Evolutionary conservation across 225 moss, liverwort and hornwort genomes (phyloP), one percentile per base, ranked within the genome.

Genomic region (Straminergon stramineum): DNA sequence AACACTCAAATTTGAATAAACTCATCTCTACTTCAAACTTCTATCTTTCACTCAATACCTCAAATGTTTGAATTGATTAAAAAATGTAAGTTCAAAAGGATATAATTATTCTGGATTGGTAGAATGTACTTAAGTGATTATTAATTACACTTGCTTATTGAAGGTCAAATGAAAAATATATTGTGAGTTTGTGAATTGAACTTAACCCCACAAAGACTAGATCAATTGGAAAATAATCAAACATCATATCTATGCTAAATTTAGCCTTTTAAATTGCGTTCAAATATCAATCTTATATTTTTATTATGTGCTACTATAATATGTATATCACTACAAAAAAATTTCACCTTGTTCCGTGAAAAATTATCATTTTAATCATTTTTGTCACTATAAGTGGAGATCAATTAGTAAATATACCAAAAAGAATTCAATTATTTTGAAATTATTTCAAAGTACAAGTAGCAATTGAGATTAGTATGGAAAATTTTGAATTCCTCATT

Each of bases 161-260:
- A 15, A 51, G 1, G 31, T 18, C 11, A 75, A 75, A 48, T 6
- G 4, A 31, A 48, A 75, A 31, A 11, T 1, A 48, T 7, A 48
- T 18, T 17, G 6, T 28, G 2, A 30, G 4, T 48, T 11, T 75
- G 45, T 30, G 18, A 31, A 0, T 19, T 75, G 32, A 19, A 51
- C 1, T 12, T 75, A 20, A 12, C 1, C 2, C 1, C 1, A 19
- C 31, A 31, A 45, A 0, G 4, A 75, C 17, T 48, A 48, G 10
- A 48, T 75, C 18, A 0, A 30, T 48, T 48, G 2, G 3, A 1
- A 31, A 19, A 51, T 51, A 51, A 9, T 32, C 32, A 51, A 51
- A 31, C 4, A 19, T 75, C 11, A 75, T 51, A 7, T 32, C 32
- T 51, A 32, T 0, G 1, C 18, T 48, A 75, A 17, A 75, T 75